Percentiles rank a stretch among this genome's conserved stretches.
Evolutionary conservation across 805 yeast species (phyloP).

Genomic region (Blastobotrys terrestris): DNA sequence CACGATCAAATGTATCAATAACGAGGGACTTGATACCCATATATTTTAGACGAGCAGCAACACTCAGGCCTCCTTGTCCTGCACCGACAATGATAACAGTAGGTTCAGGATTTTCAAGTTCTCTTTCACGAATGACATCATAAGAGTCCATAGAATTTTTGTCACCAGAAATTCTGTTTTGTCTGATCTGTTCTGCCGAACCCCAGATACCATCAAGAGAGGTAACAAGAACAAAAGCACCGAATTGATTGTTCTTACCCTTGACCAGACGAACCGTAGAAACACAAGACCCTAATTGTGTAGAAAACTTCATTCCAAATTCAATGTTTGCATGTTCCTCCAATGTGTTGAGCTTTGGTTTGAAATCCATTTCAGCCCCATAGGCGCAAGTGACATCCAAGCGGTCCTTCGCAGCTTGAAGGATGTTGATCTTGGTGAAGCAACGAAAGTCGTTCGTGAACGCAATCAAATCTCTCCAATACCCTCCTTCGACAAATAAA

Average conservation of each 20-base stretch:
- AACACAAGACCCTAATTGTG: constrained; percentile 12
- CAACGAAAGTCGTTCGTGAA: constrained; percentile 21
- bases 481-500: constrained; percentile 14
- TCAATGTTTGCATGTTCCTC: constrained; percentile 5
- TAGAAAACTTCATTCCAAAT: constrained; percentile 12
- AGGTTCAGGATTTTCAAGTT: constrained; percentile 30
- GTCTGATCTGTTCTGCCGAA: constrained; percentile 9
- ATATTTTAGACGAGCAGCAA: constrained; percentile 38
- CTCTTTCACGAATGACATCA: constrained; percentile 2
- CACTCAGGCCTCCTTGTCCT: constrained; percentile 41
- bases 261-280: constrained; percentile 13
- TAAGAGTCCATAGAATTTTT: constrained; percentile 2
- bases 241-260: constrained; percentile 5
- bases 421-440: constrained; percentile 16
- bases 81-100: constrained; percentile 41
- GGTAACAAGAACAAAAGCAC: constrained; percentile 16
- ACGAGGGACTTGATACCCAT: constrained; percentile 38
- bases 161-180: constrained; percentile 13
- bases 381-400: constrained; percentile 2
- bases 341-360: not conserved
- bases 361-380: constrained; percentile 2
- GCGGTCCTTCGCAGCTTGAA: constrained; percentile 17
- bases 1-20: constrained; percentile 33
- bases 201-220: constrained; percentile 15
- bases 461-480: constrained; percentile 21